These are phyloP conservation scores for Raffaelea ambrosiae DNA, from an alignment of 2,329 filamentous ascomycete species.

Conservation along the genomic window DNA sequence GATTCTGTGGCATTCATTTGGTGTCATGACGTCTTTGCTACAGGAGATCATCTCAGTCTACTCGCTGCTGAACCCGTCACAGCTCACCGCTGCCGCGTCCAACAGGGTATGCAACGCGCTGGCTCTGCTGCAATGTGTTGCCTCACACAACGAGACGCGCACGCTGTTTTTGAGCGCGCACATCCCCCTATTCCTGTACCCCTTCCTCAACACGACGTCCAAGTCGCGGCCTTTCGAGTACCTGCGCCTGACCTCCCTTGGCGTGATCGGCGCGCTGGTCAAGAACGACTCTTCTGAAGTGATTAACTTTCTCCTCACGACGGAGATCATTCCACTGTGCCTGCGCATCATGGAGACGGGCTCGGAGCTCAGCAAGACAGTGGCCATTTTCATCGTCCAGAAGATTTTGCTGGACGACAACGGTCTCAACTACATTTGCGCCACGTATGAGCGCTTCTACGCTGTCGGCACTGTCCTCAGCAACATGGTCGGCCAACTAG, in stretches of 20 bases:
- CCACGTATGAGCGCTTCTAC: slow-evolving; percentile 97
- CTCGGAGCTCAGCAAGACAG: slow-evolving; percentile 95
- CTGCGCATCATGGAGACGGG: slow-evolving; percentile 99
- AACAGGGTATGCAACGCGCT: slow-evolving; percentile 97
- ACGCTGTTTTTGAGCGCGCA: slow-evolving; percentile 92
- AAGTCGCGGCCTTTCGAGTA: slow-evolving; percentile 98
- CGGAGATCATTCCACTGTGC: slow-evolving; percentile 96
- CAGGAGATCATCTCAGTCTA: slow-evolving; percentile 99
- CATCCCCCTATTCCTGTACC: slow-evolving; percentile 94
- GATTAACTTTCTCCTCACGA: slow-evolving; percentile 97
- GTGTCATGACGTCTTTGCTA: slow-evolving; percentile 94
- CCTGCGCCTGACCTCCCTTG: slow-evolving; percentile 86
- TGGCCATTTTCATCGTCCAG: slow-evolving; percentile 98
- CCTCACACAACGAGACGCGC: slow-evolving; percentile 92
- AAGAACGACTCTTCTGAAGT: slow-evolving; percentile 99
- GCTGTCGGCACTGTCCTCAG: slow-evolving; percentile 94
- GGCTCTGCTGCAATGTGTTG: slow-evolving; percentile 91
- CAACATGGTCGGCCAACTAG: slow-evolving; percentile 97
- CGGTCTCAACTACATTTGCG: slow-evolving; percentile 95
- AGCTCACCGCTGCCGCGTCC: slow-evolving; percentile 92
- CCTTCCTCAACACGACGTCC: slow-evolving; percentile 96
- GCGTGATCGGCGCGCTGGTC: slow-evolving; percentile 92
- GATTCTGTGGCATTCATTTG: slow-evolving; percentile 97
- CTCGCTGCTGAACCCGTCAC: slow-evolving; percentile 89
- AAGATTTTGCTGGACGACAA: slow-evolving; percentile 97